Conservation (phyloP, 129 eudicot genomes). For the Rutidosis leptorrhynchoides region DNA sequence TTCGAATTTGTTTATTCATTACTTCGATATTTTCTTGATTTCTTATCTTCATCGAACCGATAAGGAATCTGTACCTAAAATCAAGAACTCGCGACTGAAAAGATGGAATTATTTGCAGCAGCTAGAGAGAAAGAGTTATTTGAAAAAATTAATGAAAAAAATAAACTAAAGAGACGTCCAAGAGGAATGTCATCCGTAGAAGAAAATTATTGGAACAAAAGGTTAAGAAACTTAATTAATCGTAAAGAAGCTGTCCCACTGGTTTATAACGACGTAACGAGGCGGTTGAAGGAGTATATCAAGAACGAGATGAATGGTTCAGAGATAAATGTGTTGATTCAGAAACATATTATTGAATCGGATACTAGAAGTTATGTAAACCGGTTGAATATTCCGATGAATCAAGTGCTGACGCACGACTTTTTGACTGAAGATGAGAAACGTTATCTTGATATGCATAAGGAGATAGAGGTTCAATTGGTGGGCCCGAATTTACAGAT, state of each 20-base stretch:
- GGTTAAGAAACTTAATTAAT: neutral
- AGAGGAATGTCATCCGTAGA: neutral
- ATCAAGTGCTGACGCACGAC: neutral
- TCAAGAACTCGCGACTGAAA: constrained; percentile 2
- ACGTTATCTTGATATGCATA: neutral
- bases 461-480: no score
- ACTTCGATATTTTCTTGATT: neutral
- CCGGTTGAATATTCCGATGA: neutral
- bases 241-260: neutral
- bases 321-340: neutral
- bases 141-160: neutral
- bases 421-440: neutral
- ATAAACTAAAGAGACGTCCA: neutral
- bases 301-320: neutral
- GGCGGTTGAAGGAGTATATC: neutral
- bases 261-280: constrained; percentile 8
- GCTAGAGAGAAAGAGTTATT: neutral
- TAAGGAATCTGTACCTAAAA: neutral
- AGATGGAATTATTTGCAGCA: neutral
- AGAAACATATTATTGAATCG: neutral
- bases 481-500: no score
- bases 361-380: neutral
- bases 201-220: neutral
- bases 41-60: neutral
- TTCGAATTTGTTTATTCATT: neutral